Evolutionary conservation across 2,329 filamentous ascomycete species (phyloP), one percentile per base, ranked within the genome.

Genomic region (Phoma herbarum): DNA sequence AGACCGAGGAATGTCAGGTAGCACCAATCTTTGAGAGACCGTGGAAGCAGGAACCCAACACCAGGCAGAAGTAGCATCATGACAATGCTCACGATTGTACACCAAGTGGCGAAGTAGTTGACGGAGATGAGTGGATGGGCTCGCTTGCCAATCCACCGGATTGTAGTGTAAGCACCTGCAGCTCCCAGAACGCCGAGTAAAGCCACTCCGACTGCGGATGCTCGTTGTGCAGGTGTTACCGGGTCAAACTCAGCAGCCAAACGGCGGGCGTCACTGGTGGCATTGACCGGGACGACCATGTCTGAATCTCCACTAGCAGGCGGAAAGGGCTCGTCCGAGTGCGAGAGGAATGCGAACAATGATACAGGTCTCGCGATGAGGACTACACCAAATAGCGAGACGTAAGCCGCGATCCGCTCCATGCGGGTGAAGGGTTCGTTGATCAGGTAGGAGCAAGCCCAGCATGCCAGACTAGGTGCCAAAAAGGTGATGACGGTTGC

Each of bases 401-500:
- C 75, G 2, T 92, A 74, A 0, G 87, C 90, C 0, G 90, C 92
- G 2, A 94, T 81, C 73, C 92, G 90, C 74, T 96, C 92, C 39
- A 85, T 85, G 23, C 86, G 83, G 2, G 90, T 92, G 72, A 94
- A 97, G 0, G 90, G 89, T 67, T 97, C 92, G 50, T 87, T 85
- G 56, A 89, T 84, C 35, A 93, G 78, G 54, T 93, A 81, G 33
- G 90, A 92, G 74, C 92, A 96, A 18, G 90, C 84, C 79, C 93
- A 92, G 57, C 91, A 92, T 20, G 91, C 86, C 6, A 96, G 82
- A 14, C 89, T 89, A 0, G 93, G 93, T 0, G 90, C 86, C 6
- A 97, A 83, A 73, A 97, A 97, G 9, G 92, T 95, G 52, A 97
- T 89, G 31, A 97, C 93, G 0, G 91, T 95, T 2, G 93, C 92